Percentiles rank a stretch among this genome's conserved stretches.
Evolutionary conservation across 2,329 filamentous ascomycete genomes (phyloP).

Genomic region (Alternaria metachromatica): DNA sequence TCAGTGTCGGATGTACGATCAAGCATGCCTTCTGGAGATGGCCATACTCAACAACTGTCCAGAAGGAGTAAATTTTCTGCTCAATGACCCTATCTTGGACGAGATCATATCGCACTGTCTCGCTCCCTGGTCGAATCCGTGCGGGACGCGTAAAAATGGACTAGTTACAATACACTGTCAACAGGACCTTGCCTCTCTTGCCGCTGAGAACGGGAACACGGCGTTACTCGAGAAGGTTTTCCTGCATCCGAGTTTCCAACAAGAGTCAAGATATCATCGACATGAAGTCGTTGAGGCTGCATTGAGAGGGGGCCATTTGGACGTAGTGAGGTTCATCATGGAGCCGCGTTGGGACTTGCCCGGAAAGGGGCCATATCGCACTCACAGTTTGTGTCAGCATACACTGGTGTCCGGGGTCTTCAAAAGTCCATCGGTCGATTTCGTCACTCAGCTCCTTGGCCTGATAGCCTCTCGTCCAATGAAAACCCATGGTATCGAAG

Average conservation of each 20-base stretch:
- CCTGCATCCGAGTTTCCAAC: background rate
- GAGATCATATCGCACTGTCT: background rate
- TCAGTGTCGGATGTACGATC: background rate
- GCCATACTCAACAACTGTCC: background rate
- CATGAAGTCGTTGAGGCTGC: background rate
- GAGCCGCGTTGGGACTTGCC: background rate
- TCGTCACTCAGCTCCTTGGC: background rate
- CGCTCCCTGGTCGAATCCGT: background rate
- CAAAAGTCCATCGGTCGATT: conserved; percentile 1
- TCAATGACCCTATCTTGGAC: background rate
- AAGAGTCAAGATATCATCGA: no score
- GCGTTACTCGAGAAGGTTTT: background rate
- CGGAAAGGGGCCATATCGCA: background rate
- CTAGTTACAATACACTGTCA: background rate
- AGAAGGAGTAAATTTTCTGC: background rate
- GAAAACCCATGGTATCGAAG: background rate
- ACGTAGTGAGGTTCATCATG: background rate
- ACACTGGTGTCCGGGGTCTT: background rate
- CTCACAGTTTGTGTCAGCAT: background rate
- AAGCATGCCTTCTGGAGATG: background rate
- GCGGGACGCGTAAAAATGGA: background rate
- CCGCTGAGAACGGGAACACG: background rate
- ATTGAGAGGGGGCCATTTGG: background rate
- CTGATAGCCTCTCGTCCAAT: background rate
- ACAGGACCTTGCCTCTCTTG: background rate